Conservation (phyloP, 331 rosid genomes). For the Telfairia occidentalis region DNA sequence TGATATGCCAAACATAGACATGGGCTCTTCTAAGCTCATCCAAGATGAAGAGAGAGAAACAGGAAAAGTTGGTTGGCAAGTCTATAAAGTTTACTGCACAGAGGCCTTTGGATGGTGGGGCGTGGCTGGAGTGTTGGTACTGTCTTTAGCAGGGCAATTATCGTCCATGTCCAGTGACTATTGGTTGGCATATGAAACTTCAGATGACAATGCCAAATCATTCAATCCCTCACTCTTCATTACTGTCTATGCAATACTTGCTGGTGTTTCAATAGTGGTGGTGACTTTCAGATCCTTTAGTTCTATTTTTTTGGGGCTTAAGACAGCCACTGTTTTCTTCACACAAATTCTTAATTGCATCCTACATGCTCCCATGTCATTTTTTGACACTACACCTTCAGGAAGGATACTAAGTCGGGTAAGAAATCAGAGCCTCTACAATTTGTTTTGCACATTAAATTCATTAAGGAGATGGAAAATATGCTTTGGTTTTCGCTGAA, state of each 20-base stretch:
- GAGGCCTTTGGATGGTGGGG: conserved; percentile 85
- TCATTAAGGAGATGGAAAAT: background rate
- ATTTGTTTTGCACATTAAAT: background rate
- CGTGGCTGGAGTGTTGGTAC: conserved; percentile 24
- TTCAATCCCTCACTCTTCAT: conserved; percentile 50
- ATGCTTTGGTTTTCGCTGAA: background rate
- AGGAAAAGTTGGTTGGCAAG: conserved; percentile 51
- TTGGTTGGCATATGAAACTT: conserved; percentile 78
- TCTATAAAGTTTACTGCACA: conserved; percentile 63
- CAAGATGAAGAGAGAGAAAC: conserved; percentile 82
- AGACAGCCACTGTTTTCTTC: conserved; percentile 66
- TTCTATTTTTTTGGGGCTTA: conserved; percentile 40
- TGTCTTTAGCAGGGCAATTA: conserved; percentile 55
- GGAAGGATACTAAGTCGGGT: conserved; percentile 87
- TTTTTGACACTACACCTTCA: conserved; percentile 90
- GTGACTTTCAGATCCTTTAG: conserved; percentile 35
- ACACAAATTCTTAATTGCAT: conserved; percentile 53
- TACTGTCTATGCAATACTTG: conserved; percentile 37
- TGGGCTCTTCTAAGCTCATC: conserved; percentile 59
- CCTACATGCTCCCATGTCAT: conserved; percentile 90
- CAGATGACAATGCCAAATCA: conserved; percentile 33
- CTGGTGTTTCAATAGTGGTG: conserved; percentile 26
- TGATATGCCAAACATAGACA: conserved; percentile 29
- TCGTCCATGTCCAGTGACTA: conserved; percentile 57
- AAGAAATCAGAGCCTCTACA: conserved; percentile 12